Evolutionary conservation across 2,329 filamentous ascomycete species (phyloP), one percentile per base, ranked within the genome.

Genomic region (Pseudogymnoascus sp.): DNA sequence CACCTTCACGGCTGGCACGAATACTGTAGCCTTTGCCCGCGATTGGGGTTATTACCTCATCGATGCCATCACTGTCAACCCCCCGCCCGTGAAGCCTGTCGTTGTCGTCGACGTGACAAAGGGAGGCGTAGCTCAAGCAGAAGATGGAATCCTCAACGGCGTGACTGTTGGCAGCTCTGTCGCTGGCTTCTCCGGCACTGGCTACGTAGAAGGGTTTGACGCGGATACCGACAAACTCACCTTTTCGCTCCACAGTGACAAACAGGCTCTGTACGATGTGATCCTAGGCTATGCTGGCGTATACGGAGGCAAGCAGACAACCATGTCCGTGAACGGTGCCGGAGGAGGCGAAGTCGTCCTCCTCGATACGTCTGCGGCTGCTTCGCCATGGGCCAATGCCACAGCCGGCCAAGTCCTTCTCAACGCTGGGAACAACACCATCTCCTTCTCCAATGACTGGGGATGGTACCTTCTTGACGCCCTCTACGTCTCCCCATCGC

Each of bases 1-100:
- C 2, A 70, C 80, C 1, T 70, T 81, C 37, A 73, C 75, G 40
- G 71, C 72, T 5, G 78, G 78, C 8, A 62, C 66, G 36, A 81
- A 81, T 69, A 79, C 75, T 0, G 76, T 81, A 59, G 73, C 78
- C 37, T 74, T 81, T 42, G 74, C 78, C 61, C 77, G 69, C 69
- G 79, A 81, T 70, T 81, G 79, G 79, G 79, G 79, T 63, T 81
- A 77, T 77, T 67, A 66, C 66, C 74, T 81, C 31, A 77, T 79
- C 60, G 79, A 81, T 66, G 74, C 75, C 61, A 77, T 81, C 66
- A 75, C 69, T 1, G 59, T 67, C 21, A 40, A 38, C 1, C 44
- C 64, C 34, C 65, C 66, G 8, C 62, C 62, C 11, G 46, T 42
- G 3, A 60, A 53, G 14, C 64, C 64, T 1, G 23, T 66, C 12